Percentiles rank a stretch among this genome's conserved stretches.
These are phyloP conservation scores for Leishmania gerbilli DNA, from an alignment of 208 protist species.

Conservation along the genomic window DNA sequence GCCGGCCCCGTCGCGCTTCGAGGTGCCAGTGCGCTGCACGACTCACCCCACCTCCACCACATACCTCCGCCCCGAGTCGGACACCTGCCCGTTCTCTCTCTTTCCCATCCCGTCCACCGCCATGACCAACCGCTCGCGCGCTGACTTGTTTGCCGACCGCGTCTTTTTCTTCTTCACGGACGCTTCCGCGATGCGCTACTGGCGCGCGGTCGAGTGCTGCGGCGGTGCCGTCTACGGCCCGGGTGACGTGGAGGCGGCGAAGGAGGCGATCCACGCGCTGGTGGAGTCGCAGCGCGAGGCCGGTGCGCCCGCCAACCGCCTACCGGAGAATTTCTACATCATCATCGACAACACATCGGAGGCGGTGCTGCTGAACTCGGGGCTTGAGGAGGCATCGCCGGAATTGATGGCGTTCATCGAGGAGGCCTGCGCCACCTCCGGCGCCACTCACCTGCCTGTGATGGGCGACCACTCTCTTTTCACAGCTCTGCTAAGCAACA, in stretches of 20 bases:
- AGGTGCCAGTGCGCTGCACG: constrained; percentile 57
- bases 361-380: constrained; percentile 35
- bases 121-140: constrained; percentile 43
- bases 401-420: constrained; percentile 42
- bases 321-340: constrained; percentile 50
- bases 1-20: constrained; percentile 63
- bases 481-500: constrained; percentile 46
- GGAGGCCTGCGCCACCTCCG: constrained; percentile 16
- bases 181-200: constrained; percentile 46
- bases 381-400: constrained; percentile 23
- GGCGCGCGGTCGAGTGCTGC: constrained; percentile 34
- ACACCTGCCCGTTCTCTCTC: constrained; percentile 73
- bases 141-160: constrained; percentile 40
- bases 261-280: constrained; percentile 31
- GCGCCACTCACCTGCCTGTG: constrained; percentile 32
- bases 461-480: constrained; percentile 50
- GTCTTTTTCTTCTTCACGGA: constrained; percentile 65
- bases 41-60: constrained; percentile 28
- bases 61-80: constrained; percentile 75
- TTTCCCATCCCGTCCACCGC: constrained; percentile 68
- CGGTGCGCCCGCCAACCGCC: not conserved
- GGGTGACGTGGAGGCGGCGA: constrained; percentile 27
- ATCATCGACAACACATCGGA: constrained; percentile 61
- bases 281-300: constrained; percentile 25
- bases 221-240: constrained; percentile 38